Conservation (phyloP, 2,329 filamentous ascomycete species). For the Pestalotiopsis fici region DNA sequence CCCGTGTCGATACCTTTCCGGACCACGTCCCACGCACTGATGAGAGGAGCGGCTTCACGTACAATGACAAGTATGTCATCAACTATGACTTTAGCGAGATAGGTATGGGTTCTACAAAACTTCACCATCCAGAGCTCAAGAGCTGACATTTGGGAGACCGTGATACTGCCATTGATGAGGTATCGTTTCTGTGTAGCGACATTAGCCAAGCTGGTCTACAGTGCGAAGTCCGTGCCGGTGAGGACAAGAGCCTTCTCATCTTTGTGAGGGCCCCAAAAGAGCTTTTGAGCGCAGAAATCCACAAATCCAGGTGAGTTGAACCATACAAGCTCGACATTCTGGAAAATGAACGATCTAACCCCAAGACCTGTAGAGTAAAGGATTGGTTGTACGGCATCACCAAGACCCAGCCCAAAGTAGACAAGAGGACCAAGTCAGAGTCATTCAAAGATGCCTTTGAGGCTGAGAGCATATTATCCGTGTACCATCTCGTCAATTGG, state of each 20-base stretch:
- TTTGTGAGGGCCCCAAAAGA: slow-evolving; percentile 66
- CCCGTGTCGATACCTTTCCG: slow-evolving; percentile 1
- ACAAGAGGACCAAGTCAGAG: slow-evolving; percentile 43
- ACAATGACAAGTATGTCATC: slow-evolving; percentile 56
- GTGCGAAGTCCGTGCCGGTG: slow-evolving; percentile 71
- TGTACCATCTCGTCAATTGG: slow-evolving; percentile 68
- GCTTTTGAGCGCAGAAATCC: slow-evolving; percentile 64
- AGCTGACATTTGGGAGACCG: slow-evolving; percentile 42
- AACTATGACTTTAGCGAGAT: slow-evolving; percentile 58
- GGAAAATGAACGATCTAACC: background rate
- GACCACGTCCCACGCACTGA: background rate
- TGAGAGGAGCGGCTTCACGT: slow-evolving; percentile 10
- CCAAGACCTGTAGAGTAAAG: slow-evolving; percentile 54
- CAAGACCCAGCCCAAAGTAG: slow-evolving; percentile 60
- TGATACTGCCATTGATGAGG: slow-evolving; percentile 49
- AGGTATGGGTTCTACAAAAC: slow-evolving; percentile 37
- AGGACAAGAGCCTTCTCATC: slow-evolving; percentile 66
- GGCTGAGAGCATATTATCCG: slow-evolving; percentile 69
- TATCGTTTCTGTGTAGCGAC: slow-evolving; percentile 59
- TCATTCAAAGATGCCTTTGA: slow-evolving; percentile 51
- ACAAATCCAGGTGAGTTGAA: slow-evolving; percentile 60
- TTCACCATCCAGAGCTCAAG: no score
- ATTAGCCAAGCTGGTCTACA: slow-evolving; percentile 65
- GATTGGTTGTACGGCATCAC: slow-evolving; percentile 76
- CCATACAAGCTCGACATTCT: no score